Evolutionary conservation across 176 grass and related monocot genomes (phyloP).

Genomic region (Dendrocalamus sinicus): DNA sequence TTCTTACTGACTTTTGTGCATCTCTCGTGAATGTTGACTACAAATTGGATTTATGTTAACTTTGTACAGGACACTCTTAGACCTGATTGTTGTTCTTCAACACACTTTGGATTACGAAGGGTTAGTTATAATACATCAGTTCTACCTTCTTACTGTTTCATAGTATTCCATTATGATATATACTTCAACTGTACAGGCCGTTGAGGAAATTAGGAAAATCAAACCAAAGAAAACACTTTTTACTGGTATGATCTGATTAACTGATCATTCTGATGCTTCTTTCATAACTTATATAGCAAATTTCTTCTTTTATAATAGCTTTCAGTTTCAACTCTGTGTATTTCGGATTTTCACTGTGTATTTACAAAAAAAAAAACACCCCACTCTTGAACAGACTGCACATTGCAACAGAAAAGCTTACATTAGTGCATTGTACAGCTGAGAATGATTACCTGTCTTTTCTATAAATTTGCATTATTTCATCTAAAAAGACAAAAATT

Average conservation of each 20-base stretch:
- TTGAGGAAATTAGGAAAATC: constrained; percentile 93
- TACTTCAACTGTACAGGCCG: constrained; percentile 61
- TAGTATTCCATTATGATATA: constrained; percentile 33
- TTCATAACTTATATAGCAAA: neutral
- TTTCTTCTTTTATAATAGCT: constrained; percentile 14
- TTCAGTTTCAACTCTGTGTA: constrained; percentile 15
- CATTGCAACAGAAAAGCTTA: constrained; percentile 22
- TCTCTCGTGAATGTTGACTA: constrained; percentile 9
- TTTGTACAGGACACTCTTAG: constrained; percentile 80
- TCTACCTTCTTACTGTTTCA: constrained; percentile 25
- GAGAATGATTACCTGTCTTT: constrained; percentile 1
- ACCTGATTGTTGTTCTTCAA: constrained; percentile 92
- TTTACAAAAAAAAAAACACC: neutral
- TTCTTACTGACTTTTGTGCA: constrained; percentile 37
- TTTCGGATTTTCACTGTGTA: neutral
- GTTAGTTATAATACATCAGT: constrained; percentile 43
- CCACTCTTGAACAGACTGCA: constrained; percentile 21
- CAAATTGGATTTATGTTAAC: constrained; percentile 16
- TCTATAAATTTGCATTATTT: neutral
- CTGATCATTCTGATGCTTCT: constrained; percentile 21
- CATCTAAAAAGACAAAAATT: neutral
- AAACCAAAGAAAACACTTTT: constrained; percentile 88
- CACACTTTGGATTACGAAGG: constrained; percentile 91
- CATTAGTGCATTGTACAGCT: constrained; percentile 1
- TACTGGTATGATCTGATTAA: constrained; percentile 63